Evolutionary conservation across 148 eudicot species (phyloP).

Genomic region (Rhododendron vialii): DNA sequence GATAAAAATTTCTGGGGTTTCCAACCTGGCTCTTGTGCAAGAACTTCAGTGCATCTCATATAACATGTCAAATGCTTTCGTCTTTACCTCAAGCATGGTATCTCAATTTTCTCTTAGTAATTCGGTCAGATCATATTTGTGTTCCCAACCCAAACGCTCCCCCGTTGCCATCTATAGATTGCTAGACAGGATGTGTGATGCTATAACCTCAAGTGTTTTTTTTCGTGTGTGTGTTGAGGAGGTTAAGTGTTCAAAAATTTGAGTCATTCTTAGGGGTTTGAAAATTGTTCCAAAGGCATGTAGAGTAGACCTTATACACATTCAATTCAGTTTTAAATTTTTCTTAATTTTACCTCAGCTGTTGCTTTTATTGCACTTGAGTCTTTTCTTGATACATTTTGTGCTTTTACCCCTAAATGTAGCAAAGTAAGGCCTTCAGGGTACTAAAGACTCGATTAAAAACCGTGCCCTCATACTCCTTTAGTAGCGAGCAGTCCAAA

Average conservation of each 20-base stretch:
- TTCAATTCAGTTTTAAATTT: background rate
- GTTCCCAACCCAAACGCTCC: background rate
- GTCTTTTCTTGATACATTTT: background rate
- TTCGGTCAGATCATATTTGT: background rate
- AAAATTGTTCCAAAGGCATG: background rate
- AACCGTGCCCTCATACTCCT: conserved; percentile 80
- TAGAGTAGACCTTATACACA: background rate
- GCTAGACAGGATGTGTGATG: background rate
- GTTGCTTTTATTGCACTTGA: background rate
- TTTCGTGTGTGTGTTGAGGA: background rate
- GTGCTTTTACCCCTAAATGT: conserved; percentile 9
- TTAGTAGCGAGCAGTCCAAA: conserved; percentile 42
- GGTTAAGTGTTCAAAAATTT: no score
- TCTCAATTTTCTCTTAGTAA: background rate
- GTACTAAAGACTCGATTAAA: conserved; percentile 80
- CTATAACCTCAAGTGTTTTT: background rate
- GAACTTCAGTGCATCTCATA: background rate
- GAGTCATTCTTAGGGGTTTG: background rate
- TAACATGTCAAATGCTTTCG: background rate
- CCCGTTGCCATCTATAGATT: background rate
- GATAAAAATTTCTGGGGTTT: background rate
- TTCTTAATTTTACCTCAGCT: background rate
- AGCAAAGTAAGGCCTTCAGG: conserved; percentile 64
- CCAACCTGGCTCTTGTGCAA: background rate
- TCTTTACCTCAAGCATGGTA: background rate